These are phyloP conservation scores for Rhamnella rubrinervis DNA, from an alignment of 331 rosid species.

Conservation along the genomic window DNA sequence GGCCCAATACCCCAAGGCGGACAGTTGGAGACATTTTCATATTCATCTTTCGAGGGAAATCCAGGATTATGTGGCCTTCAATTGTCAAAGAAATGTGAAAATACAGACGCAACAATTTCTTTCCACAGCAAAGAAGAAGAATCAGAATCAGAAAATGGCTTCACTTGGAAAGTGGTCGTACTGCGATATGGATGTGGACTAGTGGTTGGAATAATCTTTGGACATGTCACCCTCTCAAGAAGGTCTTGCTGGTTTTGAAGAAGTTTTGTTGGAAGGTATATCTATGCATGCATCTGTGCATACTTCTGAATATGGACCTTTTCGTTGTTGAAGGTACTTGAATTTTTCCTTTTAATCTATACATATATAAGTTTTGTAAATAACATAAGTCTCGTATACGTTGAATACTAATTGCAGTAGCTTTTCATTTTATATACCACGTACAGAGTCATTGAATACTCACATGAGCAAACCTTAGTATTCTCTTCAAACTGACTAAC, in stretches of 20 bases:
- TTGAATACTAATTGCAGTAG: too few relatives aligned
- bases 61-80: conserved; percentile 27
- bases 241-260: background rate
- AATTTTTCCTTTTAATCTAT: too few relatives aligned
- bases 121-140: background rate
- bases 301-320: too few relatives aligned
- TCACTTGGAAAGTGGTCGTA: background rate
- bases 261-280: background rate
- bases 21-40: background rate
- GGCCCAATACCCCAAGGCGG: conserved; percentile 16
- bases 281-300: too few relatives aligned
- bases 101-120: background rate
- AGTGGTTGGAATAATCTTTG: background rate
- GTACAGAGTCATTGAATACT: too few relatives aligned
- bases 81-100: conserved; percentile 11
- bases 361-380: too few relatives aligned
- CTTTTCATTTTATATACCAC: too few relatives aligned
- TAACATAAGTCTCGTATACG: too few relatives aligned
- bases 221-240: background rate
- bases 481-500: too few relatives aligned
- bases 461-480: too few relatives aligned
- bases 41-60: conserved; percentile 6
- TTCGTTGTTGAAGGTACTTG: too few relatives aligned
- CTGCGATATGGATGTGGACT: conserved; percentile 13
- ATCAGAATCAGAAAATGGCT: background rate